Percentiles rank a stretch among this genome's conserved stretches.
Conservation (phyloP, 1,284 basidiomycete species). For the Coriolopsis trogii region DNA sequence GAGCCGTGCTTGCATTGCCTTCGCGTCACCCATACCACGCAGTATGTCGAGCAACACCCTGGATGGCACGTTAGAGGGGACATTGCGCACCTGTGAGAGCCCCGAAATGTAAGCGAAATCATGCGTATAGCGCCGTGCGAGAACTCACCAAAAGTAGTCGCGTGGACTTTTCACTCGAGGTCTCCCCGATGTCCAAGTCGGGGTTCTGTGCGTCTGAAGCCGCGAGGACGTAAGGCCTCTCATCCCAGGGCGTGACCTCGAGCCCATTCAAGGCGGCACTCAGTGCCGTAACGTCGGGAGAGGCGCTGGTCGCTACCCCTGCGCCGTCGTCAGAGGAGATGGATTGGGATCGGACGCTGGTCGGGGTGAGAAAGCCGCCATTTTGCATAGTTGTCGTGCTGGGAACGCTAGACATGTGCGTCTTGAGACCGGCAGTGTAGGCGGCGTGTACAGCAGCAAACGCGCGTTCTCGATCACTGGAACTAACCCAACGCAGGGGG, state of each 20-base stretch:
- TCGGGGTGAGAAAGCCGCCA: constrained; percentile 27
- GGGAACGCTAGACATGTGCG: constrained; percentile 11
- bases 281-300: constrained; percentile 6
- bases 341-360: constrained; percentile 26
- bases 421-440: constrained; percentile 12
- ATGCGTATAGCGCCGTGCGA: background rate
- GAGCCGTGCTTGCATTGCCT: constrained; percentile 55
- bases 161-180: constrained; percentile 16
- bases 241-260: constrained; percentile 28
- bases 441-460: constrained; percentile 11
- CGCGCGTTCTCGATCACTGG: constrained; percentile 13
- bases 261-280: too few relatives aligned
- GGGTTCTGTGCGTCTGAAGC: background rate
- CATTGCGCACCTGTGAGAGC: constrained; percentile 24
- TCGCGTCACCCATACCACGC: constrained; percentile 35
- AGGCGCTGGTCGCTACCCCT: too few relatives aligned
- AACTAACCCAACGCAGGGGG: constrained; percentile 23
- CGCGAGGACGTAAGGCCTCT: constrained; percentile 15
- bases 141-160: constrained; percentile 25
- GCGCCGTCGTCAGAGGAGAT: constrained; percentile 23
- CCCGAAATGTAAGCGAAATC: constrained; percentile 5
- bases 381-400: constrained; percentile 12
- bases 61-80: constrained; percentile 13
- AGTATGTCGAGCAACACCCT: constrained; percentile 22
- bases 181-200: constrained; percentile 12